These are phyloP conservation scores for Henningerozyma blattae DNA, from an alignment of 805 yeast genomes.

Conservation along the genomic window DNA sequence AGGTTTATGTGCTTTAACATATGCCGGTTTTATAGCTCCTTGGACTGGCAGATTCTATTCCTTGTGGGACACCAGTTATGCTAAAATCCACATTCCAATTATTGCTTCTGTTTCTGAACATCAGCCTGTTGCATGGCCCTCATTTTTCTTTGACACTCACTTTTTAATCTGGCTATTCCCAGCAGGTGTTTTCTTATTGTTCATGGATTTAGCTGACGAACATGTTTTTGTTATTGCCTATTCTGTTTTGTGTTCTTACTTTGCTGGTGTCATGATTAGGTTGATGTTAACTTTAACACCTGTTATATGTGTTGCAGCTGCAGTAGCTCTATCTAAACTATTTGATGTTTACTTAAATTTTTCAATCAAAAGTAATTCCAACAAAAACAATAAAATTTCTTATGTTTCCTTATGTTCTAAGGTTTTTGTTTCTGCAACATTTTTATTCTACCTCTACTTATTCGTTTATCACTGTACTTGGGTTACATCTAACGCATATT, in stretches of 20 bases:
- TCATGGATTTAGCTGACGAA: slow-evolving; percentile 83
- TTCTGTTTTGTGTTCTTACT: slow-evolving; percentile 87
- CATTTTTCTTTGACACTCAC: slow-evolving; percentile 89
- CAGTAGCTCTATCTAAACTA: slow-evolving; percentile 74
- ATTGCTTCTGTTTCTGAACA: slow-evolving; percentile 98
- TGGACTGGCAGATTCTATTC: slow-evolving; percentile 99
- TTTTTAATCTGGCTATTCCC: slow-evolving; percentile 97
- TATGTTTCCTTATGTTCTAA: slow-evolving; percentile 39
- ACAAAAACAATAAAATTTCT: slow-evolving; percentile 10
- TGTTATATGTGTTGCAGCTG: slow-evolving; percentile 85
- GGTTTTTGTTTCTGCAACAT: slow-evolving; percentile 50
- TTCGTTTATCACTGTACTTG: slow-evolving; percentile 93
- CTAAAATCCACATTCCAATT: slow-evolving; percentile 95
- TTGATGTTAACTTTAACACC: slow-evolving; percentile 96
- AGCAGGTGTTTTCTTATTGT: slow-evolving; percentile 83
- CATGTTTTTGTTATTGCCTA: slow-evolving; percentile 88
- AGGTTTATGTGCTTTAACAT: slow-evolving; percentile 70
- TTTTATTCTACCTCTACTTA: slow-evolving; percentile 59
- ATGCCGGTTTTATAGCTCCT: slow-evolving; percentile 90
- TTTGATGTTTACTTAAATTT: slow-evolving; percentile 74
- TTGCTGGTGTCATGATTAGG: slow-evolving; percentile 99
- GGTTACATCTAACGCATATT: slow-evolving; percentile 92
- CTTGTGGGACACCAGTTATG: slow-evolving; percentile 95
- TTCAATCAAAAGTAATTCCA: slow-evolving; percentile 15
- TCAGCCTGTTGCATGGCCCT: slow-evolving; percentile 99